phyloP scores from a whole-genome alignment of 2,329 filamentous ascomycete species.

The Gnomoniopsis smithogilvyi region DNA sequence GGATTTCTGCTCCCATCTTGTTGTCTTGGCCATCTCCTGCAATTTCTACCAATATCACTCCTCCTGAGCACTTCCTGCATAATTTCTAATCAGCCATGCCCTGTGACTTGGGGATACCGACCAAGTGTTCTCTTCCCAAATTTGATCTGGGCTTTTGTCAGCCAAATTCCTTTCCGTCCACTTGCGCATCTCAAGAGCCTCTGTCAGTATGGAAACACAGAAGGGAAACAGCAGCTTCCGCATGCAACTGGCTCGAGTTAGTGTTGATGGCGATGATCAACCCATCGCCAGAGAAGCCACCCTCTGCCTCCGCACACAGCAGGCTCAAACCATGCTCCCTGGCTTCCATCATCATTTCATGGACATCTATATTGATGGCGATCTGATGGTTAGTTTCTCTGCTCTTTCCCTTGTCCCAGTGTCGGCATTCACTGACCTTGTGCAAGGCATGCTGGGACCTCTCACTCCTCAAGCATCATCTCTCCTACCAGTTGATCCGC shows the following conservation, averaged over 20 bases:
- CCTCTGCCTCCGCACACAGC: not conserved
- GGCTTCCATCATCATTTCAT: not conserved
- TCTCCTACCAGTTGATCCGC: not conserved
- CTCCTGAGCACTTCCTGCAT: too few species aligned
- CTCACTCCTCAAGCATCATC: not conserved
- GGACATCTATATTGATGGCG: slow-evolving; percentile 14
- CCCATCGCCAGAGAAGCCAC: slow-evolving; percentile 3
- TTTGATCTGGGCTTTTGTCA: not conserved
- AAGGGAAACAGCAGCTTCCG: not conserved
- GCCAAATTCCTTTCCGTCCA: not conserved
- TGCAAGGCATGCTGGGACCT: slow-evolving; percentile 14
- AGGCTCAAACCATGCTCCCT: not conserved
- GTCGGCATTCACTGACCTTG: not conserved
- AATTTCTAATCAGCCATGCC: too few species aligned
- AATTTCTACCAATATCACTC: too few species aligned
- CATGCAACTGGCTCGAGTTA: not conserved
- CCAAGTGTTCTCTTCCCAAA: not conserved
- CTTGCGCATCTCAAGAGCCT: not conserved
- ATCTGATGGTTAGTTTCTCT: slow-evolving; percentile 1
- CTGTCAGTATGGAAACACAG: not conserved
- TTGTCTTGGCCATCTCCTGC: too few species aligned
- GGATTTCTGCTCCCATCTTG: too few species aligned
- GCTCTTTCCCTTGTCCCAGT: not conserved
- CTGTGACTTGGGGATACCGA: too few species aligned
- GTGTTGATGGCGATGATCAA: not conserved